Evolutionary conservation across 2,329 filamentous ascomycete genomes (phyloP), one percentile per base, ranked within the genome.

Genomic region (Cladophialophora carrionii): DNA sequence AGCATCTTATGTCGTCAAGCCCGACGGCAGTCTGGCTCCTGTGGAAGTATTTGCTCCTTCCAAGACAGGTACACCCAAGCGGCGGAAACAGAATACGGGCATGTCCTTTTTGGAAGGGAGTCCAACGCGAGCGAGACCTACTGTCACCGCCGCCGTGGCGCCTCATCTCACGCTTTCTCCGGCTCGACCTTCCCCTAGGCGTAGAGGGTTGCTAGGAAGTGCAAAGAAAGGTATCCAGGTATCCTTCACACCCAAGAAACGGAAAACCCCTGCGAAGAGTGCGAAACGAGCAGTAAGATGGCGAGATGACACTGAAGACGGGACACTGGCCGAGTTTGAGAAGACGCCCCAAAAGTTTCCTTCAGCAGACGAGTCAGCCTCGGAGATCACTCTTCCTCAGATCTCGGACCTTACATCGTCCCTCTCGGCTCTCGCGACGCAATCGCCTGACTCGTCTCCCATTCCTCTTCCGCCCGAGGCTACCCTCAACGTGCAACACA

Each of bases 231-330:
- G 87, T 12, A 83, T 96, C 56, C 62, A 66, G 51, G 52, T 71
- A 10, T 85, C 87, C 32, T 96, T 96, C 73, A 92, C 92, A 1
- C 92, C 92, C 0, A 88, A 88, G 67, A 96, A 91, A 78, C 88
- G 90, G 78, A 89, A 88, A 76, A 83, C 85, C 9, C 85, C 88
- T 0, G 76, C 77, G 43, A 85, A 85, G 71, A 67, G 62, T 10
- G 76, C 80, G 62, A 92, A 92, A 77, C 86, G 93, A 66, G 88
- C 85, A 53, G 94, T 99, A 5, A 87, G 94, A 69, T 99, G 95
- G 95, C 88, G 91, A 64, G 92, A 96, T 73, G 95, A 98, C 72
- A 91, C 89, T 1, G 90, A 96, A 73, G 87, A 94, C 58, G 93
- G 92, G 26, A 88, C 89, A 0, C 80, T 98, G 62, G 92, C 90